Percentiles rank a stretch among this genome's conserved stretches.
Conservation (phyloP, 129 eudicot species). For the Chrysanthemum seticuspe region DNA sequence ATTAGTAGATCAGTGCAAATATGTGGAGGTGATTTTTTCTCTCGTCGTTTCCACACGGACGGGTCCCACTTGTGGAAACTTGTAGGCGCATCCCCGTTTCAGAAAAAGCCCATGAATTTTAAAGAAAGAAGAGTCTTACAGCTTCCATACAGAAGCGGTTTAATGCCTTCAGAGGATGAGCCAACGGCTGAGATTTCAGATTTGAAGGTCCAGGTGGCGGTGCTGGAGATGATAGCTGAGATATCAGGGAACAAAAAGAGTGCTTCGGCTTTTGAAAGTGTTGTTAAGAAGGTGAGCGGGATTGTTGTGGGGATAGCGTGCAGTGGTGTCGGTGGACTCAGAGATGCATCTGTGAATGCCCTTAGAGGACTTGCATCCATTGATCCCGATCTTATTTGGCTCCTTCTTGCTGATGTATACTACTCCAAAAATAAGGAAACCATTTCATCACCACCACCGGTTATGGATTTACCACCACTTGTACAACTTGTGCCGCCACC, state of each 20-base stretch:
- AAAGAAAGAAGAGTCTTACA: conserved; percentile 47
- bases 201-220: conserved; percentile 74
- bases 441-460: conserved; percentile 31
- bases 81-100: conserved; percentile 67
- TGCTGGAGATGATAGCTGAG: conserved; percentile 80
- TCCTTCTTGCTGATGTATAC: conserved; percentile 76
- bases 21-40: conserved; percentile 94
- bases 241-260: conserved; percentile 64
- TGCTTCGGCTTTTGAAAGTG: conserved; percentile 67
- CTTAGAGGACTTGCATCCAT: conserved; percentile 63
- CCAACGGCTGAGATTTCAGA: conserved; percentile 63
- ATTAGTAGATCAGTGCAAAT: conserved; percentile 65
- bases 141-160: conserved; percentile 70
- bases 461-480: conserved; percentile 46
- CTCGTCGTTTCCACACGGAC: conserved; percentile 78
- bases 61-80: conserved; percentile 84
- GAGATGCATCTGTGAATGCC: conserved; percentile 66
- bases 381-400: conserved; percentile 87
- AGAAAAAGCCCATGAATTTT: conserved; percentile 41
- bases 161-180: conserved; percentile 33
- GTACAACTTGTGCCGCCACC: conserved; percentile 56
- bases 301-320: conserved; percentile 36
- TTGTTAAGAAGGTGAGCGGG: conserved; percentile 81
- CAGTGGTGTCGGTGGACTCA: conserved; percentile 73
- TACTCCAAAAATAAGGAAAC: conserved; percentile 46